phyloP scores from a whole-genome alignment of 768 basidiomycete genomes.

The Gloeophyllum trabeum region DNA sequence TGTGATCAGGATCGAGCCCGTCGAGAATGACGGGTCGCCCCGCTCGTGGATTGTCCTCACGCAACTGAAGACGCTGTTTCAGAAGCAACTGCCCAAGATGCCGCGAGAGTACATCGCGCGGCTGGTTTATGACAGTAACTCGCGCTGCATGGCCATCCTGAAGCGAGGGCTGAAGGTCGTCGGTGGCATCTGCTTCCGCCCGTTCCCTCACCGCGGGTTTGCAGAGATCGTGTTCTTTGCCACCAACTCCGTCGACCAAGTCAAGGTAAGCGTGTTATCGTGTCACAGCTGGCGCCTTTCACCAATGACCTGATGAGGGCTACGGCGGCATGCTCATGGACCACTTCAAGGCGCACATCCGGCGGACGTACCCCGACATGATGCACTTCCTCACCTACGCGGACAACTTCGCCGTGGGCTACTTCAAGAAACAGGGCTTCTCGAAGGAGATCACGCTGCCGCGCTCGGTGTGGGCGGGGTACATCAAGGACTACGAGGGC shows the following conservation, averaged over 20 bases:
- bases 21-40: slow-evolving; percentile 71
- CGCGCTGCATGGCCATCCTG: slow-evolving; percentile 88
- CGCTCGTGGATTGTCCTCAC: slow-evolving; percentile 80
- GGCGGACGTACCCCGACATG: slow-evolving; percentile 73
- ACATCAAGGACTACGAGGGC: slow-evolving; percentile 99
- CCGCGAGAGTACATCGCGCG: slow-evolving; percentile 97
- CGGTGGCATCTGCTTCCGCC: slow-evolving; percentile 94
- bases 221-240: slow-evolving; percentile 99
- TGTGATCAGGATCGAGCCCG: slow-evolving; percentile 74
- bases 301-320: no score
- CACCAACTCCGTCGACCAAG: slow-evolving; percentile 91
- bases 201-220: slow-evolving; percentile 89
- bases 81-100: slow-evolving; percentile 97
- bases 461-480: slow-evolving; percentile 90
- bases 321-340: slow-evolving; percentile 99
- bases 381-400: slow-evolving; percentile 96
- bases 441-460: slow-evolving; percentile 94
- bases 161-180: slow-evolving; percentile 94
- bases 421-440: slow-evolving; percentile 99
- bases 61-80: slow-evolving; percentile 94
- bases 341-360: slow-evolving; percentile 91
- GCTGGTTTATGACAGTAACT: slow-evolving; percentile 86
- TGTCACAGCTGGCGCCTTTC: neutral
- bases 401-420: slow-evolving; percentile 97
- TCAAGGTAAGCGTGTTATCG: slow-evolving; percentile 80